phyloP scores from a whole-genome alignment of 306 rosid genomes.

The Quercus bicolor region DNA sequence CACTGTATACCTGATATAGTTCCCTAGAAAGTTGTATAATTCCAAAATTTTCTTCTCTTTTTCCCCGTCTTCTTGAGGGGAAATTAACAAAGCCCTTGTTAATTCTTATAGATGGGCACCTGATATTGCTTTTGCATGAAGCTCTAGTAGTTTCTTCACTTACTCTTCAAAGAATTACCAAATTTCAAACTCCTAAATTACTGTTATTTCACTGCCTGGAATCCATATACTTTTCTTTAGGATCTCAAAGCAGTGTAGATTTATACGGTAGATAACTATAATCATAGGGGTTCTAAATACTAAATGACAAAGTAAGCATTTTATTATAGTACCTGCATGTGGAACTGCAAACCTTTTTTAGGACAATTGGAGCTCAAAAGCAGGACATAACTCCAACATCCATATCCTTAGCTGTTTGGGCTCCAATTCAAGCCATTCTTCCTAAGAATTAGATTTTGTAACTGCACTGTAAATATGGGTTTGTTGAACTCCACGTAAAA shows the following conservation, averaged over 20 bases:
- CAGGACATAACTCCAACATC: too few species aligned
- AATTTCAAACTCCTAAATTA: too few species aligned
- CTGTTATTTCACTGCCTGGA: neutral
- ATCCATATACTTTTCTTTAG: neutral
- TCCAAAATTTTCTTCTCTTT: conserved; percentile 8
- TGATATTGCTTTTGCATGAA: neutral
- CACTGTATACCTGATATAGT: neutral
- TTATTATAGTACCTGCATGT: too few species aligned
- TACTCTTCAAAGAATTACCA: neutral
- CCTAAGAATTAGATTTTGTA: too few species aligned
- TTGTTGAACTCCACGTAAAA: too few species aligned
- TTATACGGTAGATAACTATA: neutral
- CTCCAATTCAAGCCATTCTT: too few species aligned
- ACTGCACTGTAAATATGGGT: too few species aligned
- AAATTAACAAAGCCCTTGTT: neutral
- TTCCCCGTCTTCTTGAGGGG: neutral
- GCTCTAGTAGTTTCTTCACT: neutral
- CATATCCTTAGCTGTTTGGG: too few species aligned
- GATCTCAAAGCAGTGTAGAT: neutral
- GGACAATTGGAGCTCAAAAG: too few species aligned
- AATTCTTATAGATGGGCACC: neutral
- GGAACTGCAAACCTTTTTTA: too few species aligned
- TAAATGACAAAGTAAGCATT: too few species aligned
- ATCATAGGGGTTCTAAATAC: too few species aligned
- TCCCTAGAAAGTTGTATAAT: conserved; percentile 25